Conservation (phyloP, 2,329 filamentous ascomycete genomes). For the Fusarium armeniacum region DNA sequence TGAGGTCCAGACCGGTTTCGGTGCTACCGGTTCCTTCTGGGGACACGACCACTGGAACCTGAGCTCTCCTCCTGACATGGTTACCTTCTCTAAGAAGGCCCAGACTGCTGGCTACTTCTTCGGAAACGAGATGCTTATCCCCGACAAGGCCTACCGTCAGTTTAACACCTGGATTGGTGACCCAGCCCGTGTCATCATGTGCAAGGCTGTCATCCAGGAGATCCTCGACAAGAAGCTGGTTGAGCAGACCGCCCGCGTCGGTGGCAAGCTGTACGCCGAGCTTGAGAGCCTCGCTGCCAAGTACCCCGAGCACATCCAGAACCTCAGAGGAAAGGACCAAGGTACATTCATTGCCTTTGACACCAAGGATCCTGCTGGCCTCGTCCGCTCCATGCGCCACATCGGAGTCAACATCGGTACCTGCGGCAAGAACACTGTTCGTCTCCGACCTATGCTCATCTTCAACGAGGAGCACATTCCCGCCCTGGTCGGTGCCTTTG, state of each 20-base stretch:
- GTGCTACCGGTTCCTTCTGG: slow-evolving; percentile 90
- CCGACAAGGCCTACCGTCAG: slow-evolving; percentile 86
- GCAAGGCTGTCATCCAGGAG: slow-evolving; percentile 82
- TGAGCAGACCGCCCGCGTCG: slow-evolving; percentile 73
- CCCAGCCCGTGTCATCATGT: slow-evolving; percentile 80
- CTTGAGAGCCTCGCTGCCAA: slow-evolving; percentile 73
- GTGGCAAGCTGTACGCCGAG: slow-evolving; percentile 76
- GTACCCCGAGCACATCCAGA: slow-evolving; percentile 78
- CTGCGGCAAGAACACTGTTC: slow-evolving; percentile 76
- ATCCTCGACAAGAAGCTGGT: slow-evolving; percentile 78
- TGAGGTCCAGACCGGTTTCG: slow-evolving; percentile 85
- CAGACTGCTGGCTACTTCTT: slow-evolving; percentile 89
- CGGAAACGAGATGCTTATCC: slow-evolving; percentile 78
- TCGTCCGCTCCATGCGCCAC: slow-evolving; percentile 78
- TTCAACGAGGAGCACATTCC: slow-evolving; percentile 78
- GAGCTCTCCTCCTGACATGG: slow-evolving; percentile 80
- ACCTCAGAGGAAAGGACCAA: slow-evolving; percentile 82
- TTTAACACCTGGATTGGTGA: slow-evolving; percentile 94
- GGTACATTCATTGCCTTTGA: slow-evolving; percentile 87
- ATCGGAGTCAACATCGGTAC: slow-evolving; percentile 84
- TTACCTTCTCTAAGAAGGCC: slow-evolving; percentile 91
- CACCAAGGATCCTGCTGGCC: slow-evolving; percentile 75
- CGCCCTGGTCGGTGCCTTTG: slow-evolving; percentile 49
- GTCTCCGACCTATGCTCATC: slow-evolving; percentile 84
- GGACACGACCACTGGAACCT: slow-evolving; percentile 88